A percentile compares a stretch with the other conserved stretches of the same genome.
Evolutionary conservation across 176 grass and related monocot species (phyloP).

Genomic region (Eleusine indica): DNA sequence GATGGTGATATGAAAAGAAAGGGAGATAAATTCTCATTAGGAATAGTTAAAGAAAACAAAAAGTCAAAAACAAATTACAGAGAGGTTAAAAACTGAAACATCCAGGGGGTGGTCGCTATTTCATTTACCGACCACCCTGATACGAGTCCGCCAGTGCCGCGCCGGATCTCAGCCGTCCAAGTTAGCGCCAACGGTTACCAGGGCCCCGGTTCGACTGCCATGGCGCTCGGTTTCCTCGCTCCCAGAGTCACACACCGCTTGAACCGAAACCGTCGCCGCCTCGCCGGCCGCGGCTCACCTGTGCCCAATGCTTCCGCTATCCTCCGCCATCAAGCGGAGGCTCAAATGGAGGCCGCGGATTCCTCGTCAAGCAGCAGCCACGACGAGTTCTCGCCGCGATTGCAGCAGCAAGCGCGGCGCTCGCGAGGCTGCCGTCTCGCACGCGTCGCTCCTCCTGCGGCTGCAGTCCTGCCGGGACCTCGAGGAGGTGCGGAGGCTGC

Average conservation of each 20-base stretch:
- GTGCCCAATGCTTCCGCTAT: constrained; percentile 25
- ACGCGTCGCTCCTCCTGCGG: constrained; percentile 48
- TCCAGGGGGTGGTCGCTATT: too few species aligned
- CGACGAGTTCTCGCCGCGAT: neutral
- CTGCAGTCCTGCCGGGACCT: constrained; percentile 31
- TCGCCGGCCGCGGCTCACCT: neutral
- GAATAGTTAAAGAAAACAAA: too few species aligned
- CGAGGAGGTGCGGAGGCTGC: constrained; percentile 21
- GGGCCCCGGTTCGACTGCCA: neutral
- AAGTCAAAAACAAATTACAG: too few species aligned
- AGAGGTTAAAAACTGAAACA: too few species aligned
- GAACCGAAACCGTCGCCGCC: constrained; percentile 1
- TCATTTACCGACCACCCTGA: too few species aligned
- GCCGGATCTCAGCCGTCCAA: neutral
- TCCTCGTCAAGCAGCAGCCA: neutral
- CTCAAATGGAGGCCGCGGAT: neutral
- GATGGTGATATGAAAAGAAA: too few species aligned
- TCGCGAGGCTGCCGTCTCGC: constrained; percentile 22
- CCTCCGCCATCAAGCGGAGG: constrained; percentile 13
- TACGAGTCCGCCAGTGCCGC: too few species aligned
- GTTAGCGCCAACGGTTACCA: neutral
- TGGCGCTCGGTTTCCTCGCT: neutral
- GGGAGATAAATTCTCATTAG: too few species aligned
- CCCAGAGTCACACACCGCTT: neutral
- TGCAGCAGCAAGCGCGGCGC: neutral